phyloP scores from a whole-genome alignment of 129 eudicot species.

The Lonicera japonica region DNA sequence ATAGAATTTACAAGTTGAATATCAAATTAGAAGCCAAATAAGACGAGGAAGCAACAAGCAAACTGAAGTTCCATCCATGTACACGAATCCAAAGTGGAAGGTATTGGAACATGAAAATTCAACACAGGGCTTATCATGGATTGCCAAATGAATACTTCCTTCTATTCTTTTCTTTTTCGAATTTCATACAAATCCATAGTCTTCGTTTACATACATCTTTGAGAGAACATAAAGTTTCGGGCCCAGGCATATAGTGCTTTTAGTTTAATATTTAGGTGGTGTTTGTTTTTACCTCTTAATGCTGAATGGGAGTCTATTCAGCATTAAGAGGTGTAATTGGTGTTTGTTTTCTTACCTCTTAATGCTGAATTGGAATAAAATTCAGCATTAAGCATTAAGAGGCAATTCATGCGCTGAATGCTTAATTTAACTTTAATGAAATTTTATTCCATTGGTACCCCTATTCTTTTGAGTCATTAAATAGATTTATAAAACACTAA shows the following conservation, averaged over 20 bases:
- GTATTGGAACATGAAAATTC: not conserved
- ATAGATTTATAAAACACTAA: no score
- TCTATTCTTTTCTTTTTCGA: constrained; percentile 1
- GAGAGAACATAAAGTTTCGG: constrained; percentile 19
- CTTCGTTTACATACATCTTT: constrained; percentile 30
- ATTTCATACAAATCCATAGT: constrained; percentile 26
- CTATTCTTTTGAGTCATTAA: no score
- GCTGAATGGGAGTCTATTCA: no score
- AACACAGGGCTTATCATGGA: not conserved
- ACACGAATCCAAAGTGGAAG: not conserved
- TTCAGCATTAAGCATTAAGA: no score
- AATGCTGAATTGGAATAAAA: no score
- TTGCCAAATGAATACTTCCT: constrained; percentile 6
- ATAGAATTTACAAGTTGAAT: constrained; percentile 9
- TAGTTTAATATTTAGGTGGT: constrained; percentile 13
- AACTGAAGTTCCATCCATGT: not conserved
- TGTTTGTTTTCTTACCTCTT: no score
- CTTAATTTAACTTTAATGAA: no score
- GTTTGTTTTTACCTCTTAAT: no score
- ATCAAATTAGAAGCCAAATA: constrained; percentile 18
- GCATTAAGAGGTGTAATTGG: no score
- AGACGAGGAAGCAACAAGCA: no score
- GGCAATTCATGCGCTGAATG: no score
- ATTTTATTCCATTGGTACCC: no score
- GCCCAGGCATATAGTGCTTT: constrained; percentile 23